Evolutionary conservation across 345 rosid species (phyloP).

Genomic region (Hibiscus tridactylites): DNA sequence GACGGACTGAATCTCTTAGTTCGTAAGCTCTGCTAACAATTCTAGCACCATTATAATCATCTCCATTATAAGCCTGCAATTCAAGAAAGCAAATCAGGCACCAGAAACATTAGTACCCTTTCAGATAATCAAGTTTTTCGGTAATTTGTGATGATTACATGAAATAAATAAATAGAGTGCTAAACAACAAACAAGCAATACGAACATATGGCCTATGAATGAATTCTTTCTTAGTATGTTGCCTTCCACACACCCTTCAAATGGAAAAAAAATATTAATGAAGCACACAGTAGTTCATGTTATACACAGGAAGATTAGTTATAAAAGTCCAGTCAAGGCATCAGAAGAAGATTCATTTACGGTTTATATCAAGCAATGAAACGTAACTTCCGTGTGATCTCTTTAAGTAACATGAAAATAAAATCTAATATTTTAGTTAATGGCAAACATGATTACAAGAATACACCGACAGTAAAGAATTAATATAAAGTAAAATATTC

Average conservation of each 20-base stretch:
- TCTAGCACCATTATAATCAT: conserved; percentile 69
- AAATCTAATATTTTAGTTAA: not conserved
- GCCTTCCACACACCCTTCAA: not conserved
- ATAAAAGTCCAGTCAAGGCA: not conserved
- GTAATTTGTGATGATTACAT: not conserved
- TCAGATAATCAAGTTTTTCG: not conserved
- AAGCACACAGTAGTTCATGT: not conserved
- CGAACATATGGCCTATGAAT: not conserved
- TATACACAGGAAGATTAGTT: not conserved
- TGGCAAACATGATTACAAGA: not conserved
- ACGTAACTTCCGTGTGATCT: not conserved
- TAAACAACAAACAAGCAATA: not conserved
- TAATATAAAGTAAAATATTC: not conserved
- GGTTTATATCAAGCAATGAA: not conserved
- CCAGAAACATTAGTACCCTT: not conserved
- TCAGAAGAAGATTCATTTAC: not conserved
- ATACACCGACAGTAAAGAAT: not conserved
- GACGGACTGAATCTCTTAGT: conserved; percentile 85
- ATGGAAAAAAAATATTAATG: not conserved
- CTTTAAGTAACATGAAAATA: not conserved
- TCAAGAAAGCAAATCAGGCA: conserved; percentile 6
- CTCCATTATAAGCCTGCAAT: conserved; percentile 53
- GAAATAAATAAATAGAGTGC: not conserved
- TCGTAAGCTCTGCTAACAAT: conserved; percentile 86
- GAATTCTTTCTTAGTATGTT: not conserved